Percentiles rank a stretch among this genome's conserved stretches.
phyloP scores from a whole-genome alignment of 2,329 filamentous ascomycete genomes.

The Pochonia chlamydosporia region DNA sequence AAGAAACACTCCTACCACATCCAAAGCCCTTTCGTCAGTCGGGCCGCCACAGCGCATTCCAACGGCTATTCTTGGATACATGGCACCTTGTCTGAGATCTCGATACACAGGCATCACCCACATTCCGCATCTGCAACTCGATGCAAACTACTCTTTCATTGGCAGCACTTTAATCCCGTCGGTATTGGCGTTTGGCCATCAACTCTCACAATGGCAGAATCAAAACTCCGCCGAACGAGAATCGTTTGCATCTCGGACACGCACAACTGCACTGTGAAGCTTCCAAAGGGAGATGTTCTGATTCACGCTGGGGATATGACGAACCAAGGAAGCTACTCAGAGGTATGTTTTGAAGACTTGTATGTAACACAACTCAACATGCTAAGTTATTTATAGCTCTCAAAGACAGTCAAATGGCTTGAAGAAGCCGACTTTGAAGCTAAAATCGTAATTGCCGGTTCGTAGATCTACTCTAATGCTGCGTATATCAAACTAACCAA shows the following conservation, averaged over 20 bases:
- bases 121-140: too few species aligned
- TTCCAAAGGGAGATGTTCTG: slow-evolving; percentile 67
- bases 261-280: slow-evolving; percentile 59
- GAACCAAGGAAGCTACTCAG: slow-evolving; percentile 59
- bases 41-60: too few species aligned
- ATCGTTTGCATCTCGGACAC: slow-evolving; percentile 75
- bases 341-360: too few species aligned
- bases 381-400: slow-evolving; percentile 33
- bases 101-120: too few species aligned
- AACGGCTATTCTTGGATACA: neutral
- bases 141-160: too few species aligned
- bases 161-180: too few species aligned
- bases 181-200: too few species aligned
- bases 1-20: too few species aligned
- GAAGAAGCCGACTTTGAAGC: slow-evolving; percentile 61
- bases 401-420: slow-evolving; percentile 60
- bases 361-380: neutral
- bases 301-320: slow-evolving; percentile 74
- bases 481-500: too few species aligned
- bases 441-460: slow-evolving; percentile 67
- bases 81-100: neutral
- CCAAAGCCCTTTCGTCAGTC: too few species aligned
- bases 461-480: slow-evolving; percentile 4
- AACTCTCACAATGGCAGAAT: slow-evolving; percentile 6
- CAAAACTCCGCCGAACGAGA: slow-evolving; percentile 42